Evolutionary conservation across 495 filamentous ascomycete species (phyloP).

Genomic region (Tuber magnatum): DNA sequence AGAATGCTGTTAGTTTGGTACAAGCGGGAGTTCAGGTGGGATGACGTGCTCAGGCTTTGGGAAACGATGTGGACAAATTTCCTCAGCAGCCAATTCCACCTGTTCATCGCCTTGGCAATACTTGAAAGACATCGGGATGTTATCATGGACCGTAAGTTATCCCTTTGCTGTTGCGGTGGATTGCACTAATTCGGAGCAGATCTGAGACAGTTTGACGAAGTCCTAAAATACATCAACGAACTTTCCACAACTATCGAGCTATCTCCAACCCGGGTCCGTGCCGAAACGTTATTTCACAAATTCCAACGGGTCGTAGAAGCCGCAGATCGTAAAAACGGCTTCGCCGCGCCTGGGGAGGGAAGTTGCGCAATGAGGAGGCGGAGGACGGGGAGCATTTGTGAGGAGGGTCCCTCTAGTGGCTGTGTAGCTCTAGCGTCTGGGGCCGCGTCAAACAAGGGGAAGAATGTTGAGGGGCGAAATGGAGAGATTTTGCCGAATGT

Average conservation of each 20-base stretch:
- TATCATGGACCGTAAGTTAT: slow-evolving; percentile 65
- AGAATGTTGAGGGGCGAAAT: slow-evolving; percentile 31
- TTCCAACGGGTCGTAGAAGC: slow-evolving; percentile 83
- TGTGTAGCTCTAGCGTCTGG: slow-evolving; percentile 21
- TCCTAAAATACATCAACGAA: slow-evolving; percentile 97
- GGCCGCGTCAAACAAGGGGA: slow-evolving; percentile 39
- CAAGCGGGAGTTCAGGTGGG: slow-evolving; percentile 91
- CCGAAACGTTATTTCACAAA: slow-evolving; percentile 77
- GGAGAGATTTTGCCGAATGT: slow-evolving; percentile 44
- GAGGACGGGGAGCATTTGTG: slow-evolving; percentile 13
- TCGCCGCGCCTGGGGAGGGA: slow-evolving; percentile 10
- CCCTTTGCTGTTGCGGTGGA: background rate
- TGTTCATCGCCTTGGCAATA: slow-evolving; percentile 89
- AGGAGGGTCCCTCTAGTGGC: slow-evolving; percentile 11
- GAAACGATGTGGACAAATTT: slow-evolving; percentile 94
- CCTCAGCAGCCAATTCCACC: slow-evolving; percentile 76
- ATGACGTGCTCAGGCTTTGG: slow-evolving; percentile 80
- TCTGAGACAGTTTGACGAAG: slow-evolving; percentile 90
- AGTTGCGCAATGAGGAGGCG: slow-evolving; percentile 22
- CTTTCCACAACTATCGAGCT: slow-evolving; percentile 89
- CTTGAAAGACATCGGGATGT: slow-evolving; percentile 91
- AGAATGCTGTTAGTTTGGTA: slow-evolving; percentile 98
- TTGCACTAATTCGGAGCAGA: slow-evolving; percentile 42
- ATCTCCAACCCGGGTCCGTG: slow-evolving; percentile 69
- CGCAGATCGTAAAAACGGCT: slow-evolving; percentile 69